A percentile compares a stretch with the other conserved stretches of the same genome.
Conservation (phyloP, 768 basidiomycete species). For the Macrolepiota albuminosa region DNA sequence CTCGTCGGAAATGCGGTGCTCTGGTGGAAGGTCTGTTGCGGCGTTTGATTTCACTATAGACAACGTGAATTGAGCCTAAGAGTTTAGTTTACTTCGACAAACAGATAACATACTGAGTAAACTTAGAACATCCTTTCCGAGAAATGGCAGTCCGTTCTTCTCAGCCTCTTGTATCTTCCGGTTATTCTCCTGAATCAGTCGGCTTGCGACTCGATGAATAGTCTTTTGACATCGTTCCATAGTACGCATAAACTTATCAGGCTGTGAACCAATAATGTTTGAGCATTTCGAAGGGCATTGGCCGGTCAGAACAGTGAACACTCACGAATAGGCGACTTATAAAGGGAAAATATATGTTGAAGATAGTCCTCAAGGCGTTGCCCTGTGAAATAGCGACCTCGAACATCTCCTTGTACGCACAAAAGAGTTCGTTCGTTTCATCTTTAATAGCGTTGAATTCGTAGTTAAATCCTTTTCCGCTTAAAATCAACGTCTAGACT, state of each 20-base stretch:
- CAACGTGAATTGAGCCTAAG: not conserved
- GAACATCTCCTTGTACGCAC: slow-evolving; percentile 85
- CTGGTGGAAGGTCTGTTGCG: slow-evolving; percentile 60
- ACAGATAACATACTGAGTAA: slow-evolving; percentile 54
- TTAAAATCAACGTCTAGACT: not conserved
- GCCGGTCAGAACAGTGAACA: slow-evolving; percentile 9
- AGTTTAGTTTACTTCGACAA: not conserved
- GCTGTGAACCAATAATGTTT: slow-evolving; percentile 32
- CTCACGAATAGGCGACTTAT: slow-evolving; percentile 53
- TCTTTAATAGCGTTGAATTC: slow-evolving; percentile 80
- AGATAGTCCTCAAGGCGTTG: slow-evolving; percentile 34
- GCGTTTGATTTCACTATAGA: slow-evolving; percentile 76
- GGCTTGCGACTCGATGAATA: slow-evolving; percentile 66
- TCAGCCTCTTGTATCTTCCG: slow-evolving; percentile 59
- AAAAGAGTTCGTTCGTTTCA: slow-evolving; percentile 72
- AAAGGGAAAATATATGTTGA: slow-evolving; percentile 59
- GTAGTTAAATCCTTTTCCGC: slow-evolving; percentile 70
- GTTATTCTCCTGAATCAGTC: slow-evolving; percentile 78
- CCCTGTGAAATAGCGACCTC: slow-evolving; percentile 65
- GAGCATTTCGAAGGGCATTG: not conserved
- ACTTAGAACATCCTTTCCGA: slow-evolving; percentile 72
- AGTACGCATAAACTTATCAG: slow-evolving; percentile 44
- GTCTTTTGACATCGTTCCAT: slow-evolving; percentile 53
- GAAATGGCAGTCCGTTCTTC: slow-evolving; percentile 42
- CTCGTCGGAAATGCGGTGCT: slow-evolving; percentile 78